Base-by-base conservation (phyloP, 2,329 filamentous ascomycete species). In the Hypoxylon sp. region DNA sequence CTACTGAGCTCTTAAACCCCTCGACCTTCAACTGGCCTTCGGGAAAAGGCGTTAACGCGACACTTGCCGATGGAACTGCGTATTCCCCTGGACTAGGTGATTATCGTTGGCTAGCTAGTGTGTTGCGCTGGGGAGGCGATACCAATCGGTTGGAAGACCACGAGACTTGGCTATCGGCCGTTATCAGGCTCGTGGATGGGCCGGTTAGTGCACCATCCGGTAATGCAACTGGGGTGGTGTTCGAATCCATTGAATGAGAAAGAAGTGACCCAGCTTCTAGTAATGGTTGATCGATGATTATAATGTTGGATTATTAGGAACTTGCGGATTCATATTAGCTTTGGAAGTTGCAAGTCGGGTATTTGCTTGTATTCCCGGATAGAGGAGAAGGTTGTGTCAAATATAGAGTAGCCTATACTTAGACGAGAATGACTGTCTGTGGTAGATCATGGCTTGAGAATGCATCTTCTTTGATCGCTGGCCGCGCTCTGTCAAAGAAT, bases 61-160 rank as follows among this genome's bases (percentile, higher is more conserved):
- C 38, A 7, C 43, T 46, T 3, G 36, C 36, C 4, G 37, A 55
- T 5, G 51, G 48, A 6, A 56, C 45, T 4, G 34, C 44, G 35
- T 49, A 49, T 8, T 42, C 43, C 12, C 52, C 52, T 3, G 55
- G 43, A 2, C 41, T 46, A 7, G 57, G 60, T 3, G 60, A 62
- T 21, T 62, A 59, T 15, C 51, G 57, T 7, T 53, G 49, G 42
- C 35, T 59, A 6, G 27, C 50, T 35, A 49, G 49, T 11, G 45
- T 60, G 23, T 36, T 62, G 7, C 45, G 60, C 5, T 59, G 55
- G 57, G 60, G 57, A 6, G 57, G 60, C 1, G 41, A 60, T 12
- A 35, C 23, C 8, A n/a, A 26, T 11, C 9, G 12, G 30, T 29
- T 55, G 8, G 43, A 50, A 12, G 51, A 51, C 15, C 21, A 58